phyloP scores from a whole-genome alignment of 2,329 filamentous ascomycete genomes.

The Fusarium tanahbumbuense region DNA sequence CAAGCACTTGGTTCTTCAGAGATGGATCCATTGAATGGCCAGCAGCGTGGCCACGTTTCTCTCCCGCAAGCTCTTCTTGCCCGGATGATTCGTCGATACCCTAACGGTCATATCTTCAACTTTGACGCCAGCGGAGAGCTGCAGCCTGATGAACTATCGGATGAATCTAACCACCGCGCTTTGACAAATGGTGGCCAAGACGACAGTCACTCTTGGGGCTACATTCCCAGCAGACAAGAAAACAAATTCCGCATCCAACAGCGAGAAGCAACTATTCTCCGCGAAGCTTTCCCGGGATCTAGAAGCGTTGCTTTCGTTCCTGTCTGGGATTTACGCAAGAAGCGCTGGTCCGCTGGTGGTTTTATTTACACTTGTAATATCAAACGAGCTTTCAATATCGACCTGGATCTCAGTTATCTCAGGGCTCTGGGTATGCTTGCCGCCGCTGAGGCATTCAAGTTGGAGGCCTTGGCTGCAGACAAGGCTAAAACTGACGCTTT shows the following conservation, averaged over 20 bases:
- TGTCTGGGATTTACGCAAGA: slow-evolving; percentile 59
- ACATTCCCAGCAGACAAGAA: not conserved
- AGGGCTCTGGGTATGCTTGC: slow-evolving; percentile 64
- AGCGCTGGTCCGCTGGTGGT: slow-evolving; percentile 62
- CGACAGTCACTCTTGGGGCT: not conserved
- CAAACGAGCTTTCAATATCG: slow-evolving; percentile 57
- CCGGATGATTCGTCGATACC: slow-evolving; percentile 57
- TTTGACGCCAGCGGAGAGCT: slow-evolving; percentile 55
- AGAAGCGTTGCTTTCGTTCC: slow-evolving; percentile 61
- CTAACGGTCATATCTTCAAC: slow-evolving; percentile 59
- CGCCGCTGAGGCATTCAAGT: slow-evolving; percentile 65
- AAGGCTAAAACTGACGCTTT: slow-evolving; percentile 69
- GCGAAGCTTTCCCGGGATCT: slow-evolving; percentile 55
- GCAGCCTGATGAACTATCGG: slow-evolving; percentile 47
- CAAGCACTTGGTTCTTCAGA: slow-evolving; percentile 26
- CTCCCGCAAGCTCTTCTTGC: slow-evolving; percentile 56
- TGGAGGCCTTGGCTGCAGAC: slow-evolving; percentile 54
- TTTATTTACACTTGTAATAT: slow-evolving; percentile 61
- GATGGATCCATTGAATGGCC: slow-evolving; percentile 9
- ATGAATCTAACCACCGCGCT: slow-evolving; percentile 19
- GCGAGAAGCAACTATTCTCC: slow-evolving; percentile 45
- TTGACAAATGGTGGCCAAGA: not conserved
- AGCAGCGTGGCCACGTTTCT: slow-evolving; percentile 15
- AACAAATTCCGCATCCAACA: slow-evolving; percentile 21
- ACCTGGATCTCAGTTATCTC: slow-evolving; percentile 64